Evolutionary conservation across 495 filamentous ascomycete species (phyloP).

Genomic region (Penicillium paradoxum): DNA sequence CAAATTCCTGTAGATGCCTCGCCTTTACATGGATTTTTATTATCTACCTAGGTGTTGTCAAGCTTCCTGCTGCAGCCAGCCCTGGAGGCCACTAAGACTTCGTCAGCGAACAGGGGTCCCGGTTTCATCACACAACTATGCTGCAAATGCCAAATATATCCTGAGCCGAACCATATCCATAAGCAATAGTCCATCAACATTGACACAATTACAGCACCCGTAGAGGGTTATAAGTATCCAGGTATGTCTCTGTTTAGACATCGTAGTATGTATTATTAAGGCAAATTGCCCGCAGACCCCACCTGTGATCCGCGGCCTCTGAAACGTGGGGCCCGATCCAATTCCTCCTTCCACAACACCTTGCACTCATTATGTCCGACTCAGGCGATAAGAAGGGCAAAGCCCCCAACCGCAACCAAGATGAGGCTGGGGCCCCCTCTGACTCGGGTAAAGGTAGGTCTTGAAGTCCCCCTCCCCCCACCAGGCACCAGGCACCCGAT

Average conservation of each 20-base stretch:
- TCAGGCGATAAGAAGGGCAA: constrained; percentile 37
- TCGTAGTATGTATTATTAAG: not conserved
- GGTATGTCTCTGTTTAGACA: not conserved
- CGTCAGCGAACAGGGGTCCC: not conserved
- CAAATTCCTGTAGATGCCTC: not conserved
- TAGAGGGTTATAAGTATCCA: too few relatives aligned
- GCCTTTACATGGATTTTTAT: not conserved
- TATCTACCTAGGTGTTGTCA: too few relatives aligned
- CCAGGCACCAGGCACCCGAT: constrained; percentile 8
- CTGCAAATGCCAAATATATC: not conserved
- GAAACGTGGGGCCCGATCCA: constrained; percentile 32
- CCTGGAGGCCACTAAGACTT: too few relatives aligned
- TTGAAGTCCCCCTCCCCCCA: not conserved
- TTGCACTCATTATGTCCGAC: constrained; percentile 33
- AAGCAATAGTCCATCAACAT: too few relatives aligned
- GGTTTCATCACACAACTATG: not conserved
- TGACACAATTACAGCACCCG: too few relatives aligned
- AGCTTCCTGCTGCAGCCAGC: too few relatives aligned
- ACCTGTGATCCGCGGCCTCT: constrained; percentile 16
- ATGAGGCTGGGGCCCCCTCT: constrained; percentile 3
- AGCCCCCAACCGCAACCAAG: constrained; percentile 25
- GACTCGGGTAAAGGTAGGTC: constrained; percentile 12
- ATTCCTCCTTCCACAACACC: constrained; percentile 15
- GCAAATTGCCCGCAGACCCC: not conserved
- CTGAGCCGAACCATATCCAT: too few relatives aligned